Percentiles rank a stretch among this genome's conserved stretches.
phyloP scores from a whole-genome alignment of 306 rosid genomes.

The Hippophae rhamnoides region DNA sequence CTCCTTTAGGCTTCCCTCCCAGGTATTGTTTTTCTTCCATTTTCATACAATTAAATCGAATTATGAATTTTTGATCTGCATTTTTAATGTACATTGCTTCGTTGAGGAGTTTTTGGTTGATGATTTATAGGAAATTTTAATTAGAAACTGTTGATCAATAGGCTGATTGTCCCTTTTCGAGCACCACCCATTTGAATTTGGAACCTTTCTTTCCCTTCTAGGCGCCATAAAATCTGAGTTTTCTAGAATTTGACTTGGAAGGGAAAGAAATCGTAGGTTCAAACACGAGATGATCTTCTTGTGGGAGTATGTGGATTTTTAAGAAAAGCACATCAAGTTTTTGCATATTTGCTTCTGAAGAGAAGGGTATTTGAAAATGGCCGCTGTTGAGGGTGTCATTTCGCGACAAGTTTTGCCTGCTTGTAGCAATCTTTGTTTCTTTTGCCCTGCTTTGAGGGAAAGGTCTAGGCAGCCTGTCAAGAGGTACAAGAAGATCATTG shows the following conservation, averaged over 20 bases:
- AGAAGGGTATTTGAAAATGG: conserved; percentile 31
- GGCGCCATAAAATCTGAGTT: conserved; percentile 15
- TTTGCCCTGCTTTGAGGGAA: conserved; percentile 80
- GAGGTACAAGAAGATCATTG: conserved; percentile 97
- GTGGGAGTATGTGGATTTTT: background rate
- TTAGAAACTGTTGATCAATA: conserved; percentile 20
- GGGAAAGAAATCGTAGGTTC: conserved; percentile 48
- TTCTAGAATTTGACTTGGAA: conserved; percentile 24
- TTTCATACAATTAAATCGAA: conserved; percentile 1
- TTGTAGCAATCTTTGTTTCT: conserved; percentile 79
- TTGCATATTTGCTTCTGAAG: too few species aligned
- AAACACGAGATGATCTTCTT: conserved; percentile 6
- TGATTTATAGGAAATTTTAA: conserved; percentile 9
- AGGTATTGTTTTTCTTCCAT: conserved; percentile 20
- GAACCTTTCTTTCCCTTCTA: conserved; percentile 64
- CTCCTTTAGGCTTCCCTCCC: conserved; percentile 23
- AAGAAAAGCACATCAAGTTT: too few species aligned
- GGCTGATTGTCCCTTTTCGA: conserved; percentile 36
- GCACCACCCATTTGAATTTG: conserved; percentile 22
- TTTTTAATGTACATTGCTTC: conserved; percentile 8
- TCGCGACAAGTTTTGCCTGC: conserved; percentile 91
- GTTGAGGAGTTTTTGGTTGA: background rate
- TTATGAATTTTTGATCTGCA: conserved; percentile 11
- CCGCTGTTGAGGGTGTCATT: conserved; percentile 62
- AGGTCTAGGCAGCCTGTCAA: conserved; percentile 97